These are phyloP conservation scores for Candida dajiaensis DNA, from an alignment of 805 yeast species.

Conservation along the genomic window DNA sequence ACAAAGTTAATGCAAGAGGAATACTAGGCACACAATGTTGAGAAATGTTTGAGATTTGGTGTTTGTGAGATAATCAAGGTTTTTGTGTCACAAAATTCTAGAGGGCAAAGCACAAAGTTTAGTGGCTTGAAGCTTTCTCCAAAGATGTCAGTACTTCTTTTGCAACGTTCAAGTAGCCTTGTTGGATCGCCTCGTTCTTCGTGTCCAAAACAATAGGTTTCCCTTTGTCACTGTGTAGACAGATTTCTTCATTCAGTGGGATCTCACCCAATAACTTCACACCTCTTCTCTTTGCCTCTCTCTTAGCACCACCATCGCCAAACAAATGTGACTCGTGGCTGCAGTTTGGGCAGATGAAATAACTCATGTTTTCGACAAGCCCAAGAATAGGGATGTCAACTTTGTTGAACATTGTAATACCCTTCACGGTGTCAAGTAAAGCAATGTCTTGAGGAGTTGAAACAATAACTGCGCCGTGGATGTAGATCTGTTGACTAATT, in stretches of 20 bases:
- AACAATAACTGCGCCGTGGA: conserved; percentile 77
- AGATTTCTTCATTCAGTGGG: conserved; percentile 59
- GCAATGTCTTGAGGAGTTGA: conserved; percentile 88
- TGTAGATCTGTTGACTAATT: conserved; percentile 67
- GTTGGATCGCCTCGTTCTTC: conserved; percentile 30
- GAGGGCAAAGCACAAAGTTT: not conserved
- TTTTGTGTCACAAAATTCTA: not conserved
- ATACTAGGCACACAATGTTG: not conserved
- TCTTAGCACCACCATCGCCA: conserved; percentile 51
- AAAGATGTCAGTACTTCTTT: not conserved
- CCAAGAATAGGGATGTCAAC: conserved; percentile 71
- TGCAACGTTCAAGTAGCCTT: conserved; percentile 47
- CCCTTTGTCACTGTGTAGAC: conserved; percentile 58
- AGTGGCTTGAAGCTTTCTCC: not conserved
- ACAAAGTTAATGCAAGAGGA: too few relatives aligned
- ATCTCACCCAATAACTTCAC: conserved; percentile 56
- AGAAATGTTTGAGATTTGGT: not conserved
- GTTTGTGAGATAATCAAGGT: not conserved
- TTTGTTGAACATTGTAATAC: conserved; percentile 70
- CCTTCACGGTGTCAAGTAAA: conserved; percentile 70
- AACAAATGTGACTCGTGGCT: conserved; percentile 67
- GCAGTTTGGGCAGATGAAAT: conserved; percentile 71
- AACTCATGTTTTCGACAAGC: conserved; percentile 79
- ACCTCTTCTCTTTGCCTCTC: conserved; percentile 42
- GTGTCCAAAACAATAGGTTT: conserved; percentile 50